phyloP scores from a whole-genome alignment of 768 basidiomycete species.

The Russula emetica region DNA sequence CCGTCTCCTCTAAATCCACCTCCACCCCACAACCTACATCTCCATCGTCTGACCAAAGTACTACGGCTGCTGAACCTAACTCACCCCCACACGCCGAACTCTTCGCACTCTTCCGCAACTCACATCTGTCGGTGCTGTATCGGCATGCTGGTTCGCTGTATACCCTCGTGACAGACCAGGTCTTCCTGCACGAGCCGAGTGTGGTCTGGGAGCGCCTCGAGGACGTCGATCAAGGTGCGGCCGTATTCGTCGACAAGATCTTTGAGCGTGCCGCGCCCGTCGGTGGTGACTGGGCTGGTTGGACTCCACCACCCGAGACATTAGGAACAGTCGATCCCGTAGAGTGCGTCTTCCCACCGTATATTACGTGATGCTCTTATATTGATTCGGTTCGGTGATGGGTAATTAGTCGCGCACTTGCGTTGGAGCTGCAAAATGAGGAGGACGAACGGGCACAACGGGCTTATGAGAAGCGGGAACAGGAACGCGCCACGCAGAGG shows the following conservation, averaged over 20 bases:
- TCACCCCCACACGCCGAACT: constrained; percentile 39
- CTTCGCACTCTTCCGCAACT: constrained; percentile 87
- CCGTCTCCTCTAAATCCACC: background rate
- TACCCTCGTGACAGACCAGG: constrained; percentile 80
- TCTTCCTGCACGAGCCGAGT: constrained; percentile 69
- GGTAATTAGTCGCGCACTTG: constrained; percentile 59
- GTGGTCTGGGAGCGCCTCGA: constrained; percentile 91
- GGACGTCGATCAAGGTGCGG: constrained; percentile 77
- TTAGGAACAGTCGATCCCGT: constrained; percentile 44
- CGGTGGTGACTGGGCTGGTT: constrained; percentile 78
- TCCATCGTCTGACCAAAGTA: constrained; percentile 26
- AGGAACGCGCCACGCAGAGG: constrained; percentile 15
- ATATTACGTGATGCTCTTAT: background rate
- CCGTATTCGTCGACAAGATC: constrained; percentile 72
- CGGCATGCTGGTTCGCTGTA: constrained; percentile 58
- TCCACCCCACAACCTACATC: background rate
- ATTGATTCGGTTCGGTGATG: background rate
- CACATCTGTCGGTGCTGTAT: constrained; percentile 85
- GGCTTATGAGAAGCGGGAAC: constrained; percentile 36
- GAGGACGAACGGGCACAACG: constrained; percentile 53
- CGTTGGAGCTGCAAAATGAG: constrained; percentile 72
- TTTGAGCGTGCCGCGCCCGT: constrained; percentile 61
- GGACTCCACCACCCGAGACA: constrained; percentile 53
- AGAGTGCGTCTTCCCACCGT: constrained; percentile 49
- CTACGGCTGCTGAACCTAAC: constrained; percentile 32